Base-by-base conservation (phyloP, 2,329 filamentous ascomycete genomes). In the Ilyonectria destructans region DNA sequence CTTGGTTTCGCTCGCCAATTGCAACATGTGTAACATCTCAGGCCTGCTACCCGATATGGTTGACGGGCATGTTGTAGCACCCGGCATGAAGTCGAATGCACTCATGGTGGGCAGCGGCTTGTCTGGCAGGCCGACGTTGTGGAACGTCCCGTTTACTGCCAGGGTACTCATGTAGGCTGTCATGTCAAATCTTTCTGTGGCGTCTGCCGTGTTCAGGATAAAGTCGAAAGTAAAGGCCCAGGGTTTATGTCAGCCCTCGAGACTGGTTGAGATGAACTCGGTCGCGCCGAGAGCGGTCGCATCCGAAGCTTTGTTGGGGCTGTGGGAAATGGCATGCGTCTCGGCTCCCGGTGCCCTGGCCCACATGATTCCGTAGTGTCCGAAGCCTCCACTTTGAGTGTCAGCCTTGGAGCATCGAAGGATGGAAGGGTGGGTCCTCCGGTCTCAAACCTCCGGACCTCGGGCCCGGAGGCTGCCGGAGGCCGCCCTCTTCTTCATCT, bases 271-370 rank as follows among this genome's bases (percentile, higher is more conserved):
- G 65, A 86, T 84, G 31, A 85, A 84, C 81, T 80, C 86, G 82
- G 87, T 87, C 1, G 91, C 91, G 7, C 91, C 91, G 67, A 93
- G 84, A 70, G 88, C 87, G 71, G 85, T 80, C 8, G 88, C 89
- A 75, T 93, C 90, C 0, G 84, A 85, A 43, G 81, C 84, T 82
- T 93, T 93, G 76, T 79, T 74, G 1, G 83, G 82, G 0, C 85
- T 88, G 69, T 91, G 88, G 7, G 89, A 91, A 71, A 93, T 88
- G 9, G 88, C 90, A 23, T 91, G 89, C 7, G 87, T 86, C n/a
- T n/a, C n/a, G n/a, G n/a, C n/a, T n/a, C n/a, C n/a, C n/a, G n/a
- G n/a, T n/a, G n/a, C n/a, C n/a, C n/a, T n/a, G n/a, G n/a, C n/a
- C n/a, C n/a, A n/a, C n/a, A n/a, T n/a, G n/a, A n/a, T n/a, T n/a